These are phyloP conservation scores for Raphanus sativus DNA, from an alignment of 345 rosid genomes.

Conservation along the genomic window DNA sequence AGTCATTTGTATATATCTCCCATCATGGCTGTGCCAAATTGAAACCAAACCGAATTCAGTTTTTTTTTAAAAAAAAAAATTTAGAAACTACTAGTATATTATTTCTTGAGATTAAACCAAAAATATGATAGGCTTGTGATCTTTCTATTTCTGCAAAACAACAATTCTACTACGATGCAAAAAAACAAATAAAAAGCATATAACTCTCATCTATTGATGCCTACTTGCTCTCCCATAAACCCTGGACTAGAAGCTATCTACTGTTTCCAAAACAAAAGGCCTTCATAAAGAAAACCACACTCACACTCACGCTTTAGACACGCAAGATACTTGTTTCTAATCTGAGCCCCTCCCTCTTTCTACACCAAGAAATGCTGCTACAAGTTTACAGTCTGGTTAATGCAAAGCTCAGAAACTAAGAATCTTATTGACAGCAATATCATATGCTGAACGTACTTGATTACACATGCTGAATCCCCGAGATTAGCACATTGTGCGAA, in stretches of 20 bases:
- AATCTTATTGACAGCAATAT: constrained; percentile 18
- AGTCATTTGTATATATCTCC: constrained; percentile 73
- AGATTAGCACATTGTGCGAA: constrained; percentile 90
- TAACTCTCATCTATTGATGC: constrained; percentile 13
- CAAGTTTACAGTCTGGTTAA: constrained; percentile 14
- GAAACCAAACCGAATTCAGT: constrained; percentile 20
- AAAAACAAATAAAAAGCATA: not conserved
- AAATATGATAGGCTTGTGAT: not conserved
- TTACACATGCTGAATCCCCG: constrained; percentile 90
- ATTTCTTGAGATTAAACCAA: not conserved
- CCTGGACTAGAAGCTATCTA: not conserved
- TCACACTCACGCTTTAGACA: constrained; percentile 37
- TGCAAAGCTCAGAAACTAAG: constrained; percentile 20
- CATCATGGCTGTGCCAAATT: constrained; percentile 60
- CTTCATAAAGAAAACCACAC: constrained; percentile 14
- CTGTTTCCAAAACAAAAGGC: constrained; percentile 20
- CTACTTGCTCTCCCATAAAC: constrained; percentile 18
- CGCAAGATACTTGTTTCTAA: constrained; percentile 36
- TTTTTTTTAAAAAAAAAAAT: no score
- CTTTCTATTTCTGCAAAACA: constrained; percentile 3
- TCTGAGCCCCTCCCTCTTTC: constrained; percentile 32
- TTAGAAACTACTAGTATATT: not conserved
- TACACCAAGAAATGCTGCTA: constrained; percentile 36
- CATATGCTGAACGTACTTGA: constrained; percentile 57
- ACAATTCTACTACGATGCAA: not conserved